Conservation (phyloP, 352 stramenopile genomes). For the Phytophthora boehmeriae region DNA sequence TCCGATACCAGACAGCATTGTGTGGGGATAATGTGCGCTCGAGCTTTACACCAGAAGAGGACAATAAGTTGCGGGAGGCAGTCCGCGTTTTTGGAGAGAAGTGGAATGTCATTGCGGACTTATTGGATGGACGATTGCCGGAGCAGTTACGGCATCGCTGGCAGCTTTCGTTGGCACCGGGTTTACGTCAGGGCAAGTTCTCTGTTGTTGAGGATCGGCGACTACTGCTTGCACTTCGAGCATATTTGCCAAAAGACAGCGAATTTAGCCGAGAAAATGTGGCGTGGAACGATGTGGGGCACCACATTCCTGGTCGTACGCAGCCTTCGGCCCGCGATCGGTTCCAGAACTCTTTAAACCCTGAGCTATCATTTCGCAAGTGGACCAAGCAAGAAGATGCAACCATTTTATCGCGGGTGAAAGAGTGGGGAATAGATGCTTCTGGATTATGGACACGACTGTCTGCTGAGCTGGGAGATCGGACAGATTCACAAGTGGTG, state of each 20-base stretch:
- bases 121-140: constrained; percentile 71
- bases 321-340: constrained; percentile 65
- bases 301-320: constrained; percentile 61
- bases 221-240: constrained; percentile 60
- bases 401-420: constrained; percentile 40
- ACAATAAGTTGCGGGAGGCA: constrained; percentile 52
- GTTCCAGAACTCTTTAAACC: constrained; percentile 73
- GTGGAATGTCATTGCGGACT: constrained; percentile 79
- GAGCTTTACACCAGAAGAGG: constrained; percentile 55
- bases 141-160: constrained; percentile 82
- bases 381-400: constrained; percentile 65
- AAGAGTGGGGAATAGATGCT: constrained; percentile 43
- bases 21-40: constrained; percentile 48
- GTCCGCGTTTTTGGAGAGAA: constrained; percentile 78
- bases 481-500: constrained; percentile 54
- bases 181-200: constrained; percentile 74
- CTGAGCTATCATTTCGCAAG: constrained; percentile 60
- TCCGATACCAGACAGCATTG: constrained; percentile 59
- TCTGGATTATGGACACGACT: constrained; percentile 50
- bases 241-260: constrained; percentile 47
- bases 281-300: constrained; percentile 67
- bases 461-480: constrained; percentile 47
- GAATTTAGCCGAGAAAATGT: constrained; percentile 56
- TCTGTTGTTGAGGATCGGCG: constrained; percentile 74
- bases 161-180: constrained; percentile 68